These are phyloP conservation scores for Kappamyces sp. DNA, from an alignment of 192 early-diverging fungal genomes.

Conservation along the genomic window DNA sequence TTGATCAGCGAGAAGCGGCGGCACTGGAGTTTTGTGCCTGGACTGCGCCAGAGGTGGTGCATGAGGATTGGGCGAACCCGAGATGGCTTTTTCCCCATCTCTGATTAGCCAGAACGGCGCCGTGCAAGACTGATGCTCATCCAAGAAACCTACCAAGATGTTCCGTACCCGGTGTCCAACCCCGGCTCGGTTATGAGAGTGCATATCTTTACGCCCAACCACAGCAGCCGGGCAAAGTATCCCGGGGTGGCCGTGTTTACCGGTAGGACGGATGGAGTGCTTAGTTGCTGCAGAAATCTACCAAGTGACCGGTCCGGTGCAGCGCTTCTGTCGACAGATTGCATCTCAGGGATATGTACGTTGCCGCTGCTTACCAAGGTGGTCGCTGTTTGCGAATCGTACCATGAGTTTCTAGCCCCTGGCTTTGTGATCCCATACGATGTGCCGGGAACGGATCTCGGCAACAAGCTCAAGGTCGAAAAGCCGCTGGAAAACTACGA, in stretches of 20 bases:
- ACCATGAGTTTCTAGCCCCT: conserved; percentile 55
- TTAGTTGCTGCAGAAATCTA: conserved; percentile 53
- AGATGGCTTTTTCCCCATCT: too few relatives aligned
- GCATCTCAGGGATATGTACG: conserved; percentile 30
- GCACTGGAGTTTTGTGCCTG: too few relatives aligned
- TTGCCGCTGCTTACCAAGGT: conserved; percentile 36
- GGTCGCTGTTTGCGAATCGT: conserved; percentile 56
- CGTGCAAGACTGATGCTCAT: conserved; percentile 37
- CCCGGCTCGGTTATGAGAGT: conserved; percentile 39
- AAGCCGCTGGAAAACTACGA: conserved; percentile 53
- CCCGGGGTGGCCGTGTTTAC: conserved; percentile 35
- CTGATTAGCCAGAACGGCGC: neutral
- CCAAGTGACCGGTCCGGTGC: conserved; percentile 58
- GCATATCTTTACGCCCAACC: conserved; percentile 50
- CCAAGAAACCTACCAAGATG: conserved; percentile 41
- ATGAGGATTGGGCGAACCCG: too few relatives aligned
- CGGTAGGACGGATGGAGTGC: conserved; percentile 7
- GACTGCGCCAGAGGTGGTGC: too few relatives aligned
- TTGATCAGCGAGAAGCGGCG: too few relatives aligned
- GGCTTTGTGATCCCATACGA: conserved; percentile 54
- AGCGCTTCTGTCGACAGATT: conserved; percentile 57
- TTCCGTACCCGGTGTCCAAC: conserved; percentile 25
- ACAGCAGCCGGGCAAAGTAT: conserved; percentile 45
- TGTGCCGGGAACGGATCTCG: conserved; percentile 49
- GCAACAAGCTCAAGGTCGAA: conserved; percentile 50